Conservation (phyloP, 495 filamentous ascomycete species). For the Tuber borchii region DNA sequence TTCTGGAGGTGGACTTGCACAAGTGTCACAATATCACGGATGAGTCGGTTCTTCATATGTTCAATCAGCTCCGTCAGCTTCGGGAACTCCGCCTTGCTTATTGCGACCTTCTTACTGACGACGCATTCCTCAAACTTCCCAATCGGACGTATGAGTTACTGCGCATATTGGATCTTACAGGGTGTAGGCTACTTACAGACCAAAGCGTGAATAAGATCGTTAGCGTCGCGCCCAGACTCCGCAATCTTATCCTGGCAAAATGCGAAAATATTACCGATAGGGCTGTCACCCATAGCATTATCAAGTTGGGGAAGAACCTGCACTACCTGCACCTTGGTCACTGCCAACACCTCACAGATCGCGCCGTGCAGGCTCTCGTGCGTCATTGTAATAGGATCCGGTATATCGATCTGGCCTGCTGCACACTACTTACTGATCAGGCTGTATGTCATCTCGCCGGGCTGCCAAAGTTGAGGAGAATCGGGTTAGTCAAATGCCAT, state of each 20-base stretch:
- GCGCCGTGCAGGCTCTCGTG: conserved; percentile 73
- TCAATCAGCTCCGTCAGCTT: conserved; percentile 68
- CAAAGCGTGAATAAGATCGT: conserved; percentile 81
- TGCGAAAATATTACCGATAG: conserved; percentile 87
- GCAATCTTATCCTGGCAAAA: conserved; percentile 90
- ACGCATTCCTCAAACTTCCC: conserved; percentile 73
- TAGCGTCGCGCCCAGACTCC: conserved; percentile 72
- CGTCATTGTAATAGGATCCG: conserved; percentile 84
- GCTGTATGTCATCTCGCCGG: conserved; percentile 79
- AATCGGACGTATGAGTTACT: conserved; percentile 70
- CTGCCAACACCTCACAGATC: conserved; percentile 82
- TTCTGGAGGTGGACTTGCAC: conserved; percentile 93
- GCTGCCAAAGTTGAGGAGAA: conserved; percentile 85
- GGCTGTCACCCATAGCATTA: conserved; percentile 73
- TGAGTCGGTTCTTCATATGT: conserved; percentile 67
- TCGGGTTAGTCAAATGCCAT: conserved; percentile 90
- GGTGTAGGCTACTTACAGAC: conserved; percentile 74
- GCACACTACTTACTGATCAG: conserved; percentile 75
- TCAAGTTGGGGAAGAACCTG: conserved; percentile 84
- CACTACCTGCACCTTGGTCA: conserved; percentile 96
- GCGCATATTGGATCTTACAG: conserved; percentile 88
- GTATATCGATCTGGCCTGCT: conserved; percentile 97
- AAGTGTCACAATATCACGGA: conserved; percentile 75
- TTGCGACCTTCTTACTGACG: conserved; percentile 74
- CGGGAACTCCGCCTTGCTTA: conserved; percentile 81